Base-by-base conservation (phyloP, 257 asterid species). In the Marsdenia floribunda region DNA sequence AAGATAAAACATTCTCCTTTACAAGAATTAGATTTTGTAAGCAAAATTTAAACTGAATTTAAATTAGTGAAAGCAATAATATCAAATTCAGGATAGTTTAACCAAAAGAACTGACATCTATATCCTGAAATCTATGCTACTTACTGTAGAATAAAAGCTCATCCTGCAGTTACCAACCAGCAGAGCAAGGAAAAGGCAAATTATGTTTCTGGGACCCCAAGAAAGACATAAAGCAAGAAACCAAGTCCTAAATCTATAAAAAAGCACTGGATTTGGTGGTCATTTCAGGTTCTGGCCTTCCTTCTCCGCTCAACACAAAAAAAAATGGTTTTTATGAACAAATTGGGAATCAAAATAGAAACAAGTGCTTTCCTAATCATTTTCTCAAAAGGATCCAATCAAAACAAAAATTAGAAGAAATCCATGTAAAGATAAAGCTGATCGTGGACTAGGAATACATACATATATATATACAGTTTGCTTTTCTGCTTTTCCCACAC, bases 41-140 rank as follows among this genome's bases (percentile, higher is more conserved):
- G n/a, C n/a, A n/a, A 1, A 29, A 29, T 29, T 29, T 29, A 0
- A 29, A 29, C 1, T 29, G 33, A 29, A 29, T 29, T 29, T 1
- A 29, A 29, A 29, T 29, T 29, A 29, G n/a, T n/a, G n/a, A n/a
- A n/a, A n/a, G n/a, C n/a, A 29, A 1, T 29, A 29, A 29, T 29
- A 29, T 29, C 1, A 1, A 1, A 29, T 29, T 29, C 33, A 0
- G 1, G 15, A 26, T 22, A 70, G 33, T 18, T 5, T 16, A 26
- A 12, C 61, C 71, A 55, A 26, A 14, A 35, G n/a, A 78, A 80
- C 63, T 78, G 53, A 71, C 68, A 75, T 26, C 47, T 76, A 63
- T 61, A 18, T 72, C 81, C 85, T 88, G 90, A 78, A 86, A 78
- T 80, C 65, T 82, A 83, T 77, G 89, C 72, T 40, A 64, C 78